Evolutionary conservation across 352 stramenopile genomes (phyloP), one percentile per base, ranked within the genome.

Genomic region (Phytophthora syringae): DNA sequence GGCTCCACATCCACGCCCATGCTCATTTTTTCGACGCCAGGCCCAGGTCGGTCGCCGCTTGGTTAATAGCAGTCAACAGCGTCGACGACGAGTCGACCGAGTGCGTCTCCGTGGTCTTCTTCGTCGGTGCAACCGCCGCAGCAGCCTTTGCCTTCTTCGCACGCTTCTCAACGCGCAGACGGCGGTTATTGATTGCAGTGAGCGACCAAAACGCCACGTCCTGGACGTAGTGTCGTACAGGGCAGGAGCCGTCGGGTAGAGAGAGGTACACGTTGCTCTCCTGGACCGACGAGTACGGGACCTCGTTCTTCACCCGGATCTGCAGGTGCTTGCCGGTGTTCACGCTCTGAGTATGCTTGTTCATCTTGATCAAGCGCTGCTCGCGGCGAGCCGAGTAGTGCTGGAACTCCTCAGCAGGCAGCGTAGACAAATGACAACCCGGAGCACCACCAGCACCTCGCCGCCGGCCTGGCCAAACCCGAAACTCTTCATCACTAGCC

Each of bases 211-310:
- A 42, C 76, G 78, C 87, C 89, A 95, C 36, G 84, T 89, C 62
- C 83, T 75, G 10, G 77, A 71, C 6, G 73, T 73, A 16, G 75
- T 50, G 59, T 95, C 87, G 72, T 83, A 95, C 64, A 82, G 64
- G 2, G 89, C 89, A 67, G 88, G 85, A 44, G 88, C 86, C 7
- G 67, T 89, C 10, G 88, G 86, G 60, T 97, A n/a, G n/a, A n/a
- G n/a, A 82, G 52, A 97, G 67, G 74, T 96, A 97, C 60, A 97
- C 86, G 36, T 70, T 84, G 77, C 82, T 90, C 64, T 96, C 88
- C 60, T 94, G 83, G 18, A 84, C 80, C 12, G 76, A 70, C 18
- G 85, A 88, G 81, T 94, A 97, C 52, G 88, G 88, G 21, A 88
- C 79, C 44, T 86, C 59, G 52, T 92, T 76, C 84, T 97, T 97